These are phyloP conservation scores for Eucalyptus erythrocorys DNA, from an alignment of 345 rosid genomes.

Conservation along the genomic window DNA sequence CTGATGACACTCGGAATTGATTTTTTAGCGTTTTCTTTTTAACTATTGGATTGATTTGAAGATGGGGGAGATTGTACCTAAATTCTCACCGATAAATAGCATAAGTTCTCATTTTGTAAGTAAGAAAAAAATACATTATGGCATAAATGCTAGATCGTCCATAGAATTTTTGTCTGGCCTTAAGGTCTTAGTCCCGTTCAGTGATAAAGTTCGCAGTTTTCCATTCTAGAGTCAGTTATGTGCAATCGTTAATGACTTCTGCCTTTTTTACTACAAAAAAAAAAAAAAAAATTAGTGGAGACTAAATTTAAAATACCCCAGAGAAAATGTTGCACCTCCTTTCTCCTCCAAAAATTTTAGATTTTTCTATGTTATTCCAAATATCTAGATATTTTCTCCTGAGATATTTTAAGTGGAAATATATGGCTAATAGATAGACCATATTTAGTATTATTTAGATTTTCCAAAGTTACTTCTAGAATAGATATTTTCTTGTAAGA, in stretches of 20 bases:
- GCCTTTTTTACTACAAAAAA: background rate
- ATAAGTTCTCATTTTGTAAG: background rate
- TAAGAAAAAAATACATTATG: background rate
- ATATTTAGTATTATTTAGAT: background rate
- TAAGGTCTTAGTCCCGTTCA: background rate
- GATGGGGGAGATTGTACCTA: background rate
- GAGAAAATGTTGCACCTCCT: background rate
- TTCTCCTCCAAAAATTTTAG: background rate
- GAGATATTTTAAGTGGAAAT: background rate
- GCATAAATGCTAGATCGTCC: background rate
- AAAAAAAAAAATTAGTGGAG: background rate
- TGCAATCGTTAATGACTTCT: background rate
- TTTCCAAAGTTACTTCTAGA: background rate
- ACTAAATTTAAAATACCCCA: background rate
- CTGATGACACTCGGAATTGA: background rate
- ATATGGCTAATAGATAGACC: background rate
- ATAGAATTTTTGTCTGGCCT: background rate
- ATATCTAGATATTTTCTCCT: background rate
- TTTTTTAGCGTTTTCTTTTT: too few relatives aligned
- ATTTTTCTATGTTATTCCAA: background rate
- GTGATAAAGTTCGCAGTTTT: background rate
- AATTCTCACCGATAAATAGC: background rate
- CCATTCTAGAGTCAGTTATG: background rate
- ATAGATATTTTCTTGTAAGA: background rate
- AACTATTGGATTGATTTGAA: background rate